phyloP scores from a whole-genome alignment of 805 yeast genomes.

The Ogataea methanolica region DNA sequence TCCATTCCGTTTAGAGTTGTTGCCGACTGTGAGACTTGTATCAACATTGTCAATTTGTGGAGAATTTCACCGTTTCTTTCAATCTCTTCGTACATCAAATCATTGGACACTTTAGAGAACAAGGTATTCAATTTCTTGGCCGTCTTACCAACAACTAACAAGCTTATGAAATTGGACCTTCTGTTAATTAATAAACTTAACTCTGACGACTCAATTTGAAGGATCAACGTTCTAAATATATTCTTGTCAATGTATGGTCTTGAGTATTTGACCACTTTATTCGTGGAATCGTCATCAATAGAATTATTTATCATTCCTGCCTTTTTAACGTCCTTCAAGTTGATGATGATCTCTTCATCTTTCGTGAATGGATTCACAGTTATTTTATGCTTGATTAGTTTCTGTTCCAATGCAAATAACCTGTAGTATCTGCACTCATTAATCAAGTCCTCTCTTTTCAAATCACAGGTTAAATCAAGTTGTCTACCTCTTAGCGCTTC shows the following conservation, averaged over 20 bases:
- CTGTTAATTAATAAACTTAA: slow-evolving; percentile 30
- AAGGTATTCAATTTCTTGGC: slow-evolving; percentile 21
- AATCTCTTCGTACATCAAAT: slow-evolving; percentile 22
- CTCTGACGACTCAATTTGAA: slow-evolving; percentile 36
- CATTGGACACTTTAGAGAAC: slow-evolving; percentile 19
- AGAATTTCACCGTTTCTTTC: slow-evolving; percentile 2
- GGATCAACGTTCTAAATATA: slow-evolving; percentile 31
- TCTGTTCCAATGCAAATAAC: slow-evolving; percentile 70
- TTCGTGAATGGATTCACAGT: slow-evolving; percentile 46
- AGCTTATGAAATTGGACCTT: slow-evolving; percentile 24
- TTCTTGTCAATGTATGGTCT: slow-evolving; percentile 43
- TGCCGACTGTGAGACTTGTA: slow-evolving; percentile 15
- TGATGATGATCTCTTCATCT: slow-evolving; percentile 53
- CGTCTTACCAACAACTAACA: slow-evolving; percentile 19
- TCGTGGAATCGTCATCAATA: slow-evolving; percentile 12
- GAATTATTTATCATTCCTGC: slow-evolving; percentile 28
- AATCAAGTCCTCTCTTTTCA: slow-evolving; percentile 52
- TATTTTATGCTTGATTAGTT: slow-evolving; percentile 49
- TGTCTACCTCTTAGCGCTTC: slow-evolving; percentile 51
- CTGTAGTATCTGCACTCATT: slow-evolving; percentile 76
- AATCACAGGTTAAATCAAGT: slow-evolving; percentile 36
- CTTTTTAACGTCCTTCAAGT: slow-evolving; percentile 40
- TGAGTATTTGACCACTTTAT: slow-evolving; percentile 29
- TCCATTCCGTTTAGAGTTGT: slow-evolving; percentile 24
- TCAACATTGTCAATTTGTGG: slow-evolving; percentile 19